A percentile compares a stretch with the other conserved stretches of the same genome.
Evolutionary conservation across 78 protist genomes (phyloP).

Genomic region (Chrysochromulina parva): DNA sequence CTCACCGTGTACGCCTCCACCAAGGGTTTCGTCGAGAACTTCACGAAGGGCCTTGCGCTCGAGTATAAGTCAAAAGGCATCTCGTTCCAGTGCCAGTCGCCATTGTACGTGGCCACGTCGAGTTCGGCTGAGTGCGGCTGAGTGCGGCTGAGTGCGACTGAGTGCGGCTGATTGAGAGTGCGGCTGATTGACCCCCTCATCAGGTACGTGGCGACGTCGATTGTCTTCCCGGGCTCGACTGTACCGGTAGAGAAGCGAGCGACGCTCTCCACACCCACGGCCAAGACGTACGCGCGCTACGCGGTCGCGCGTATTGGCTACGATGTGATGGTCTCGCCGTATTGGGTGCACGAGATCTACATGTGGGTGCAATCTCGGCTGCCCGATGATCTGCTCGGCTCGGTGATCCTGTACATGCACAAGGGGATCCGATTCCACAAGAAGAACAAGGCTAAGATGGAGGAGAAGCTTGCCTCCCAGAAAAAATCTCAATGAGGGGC

Average conservation of each 20-base stretch:
- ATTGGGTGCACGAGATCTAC: neutral
- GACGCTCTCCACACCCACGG: neutral
- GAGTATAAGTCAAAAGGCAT: neutral
- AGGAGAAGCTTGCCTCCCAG: neutral
- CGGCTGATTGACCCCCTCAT: no score
- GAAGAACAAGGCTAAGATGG: neutral
- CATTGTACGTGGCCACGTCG: neutral
- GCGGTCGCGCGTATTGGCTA: neutral
- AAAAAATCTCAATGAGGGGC: neutral
- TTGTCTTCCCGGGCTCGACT: neutral
- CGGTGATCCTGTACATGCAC: neutral
- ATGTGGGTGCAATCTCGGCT: neutral
- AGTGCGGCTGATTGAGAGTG: no score
- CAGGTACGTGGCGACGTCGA: neutral
- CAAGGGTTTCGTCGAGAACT: slow-evolving; percentile 12
- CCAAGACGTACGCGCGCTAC: neutral
- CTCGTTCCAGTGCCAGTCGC: slow-evolving; percentile 15
- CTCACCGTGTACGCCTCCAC: neutral
- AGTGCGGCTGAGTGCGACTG: no score
- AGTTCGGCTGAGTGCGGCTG: neutral
- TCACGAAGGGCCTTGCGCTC: neutral
- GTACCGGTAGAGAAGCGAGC: neutral
- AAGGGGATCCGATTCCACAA: neutral
- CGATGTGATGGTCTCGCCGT: neutral
- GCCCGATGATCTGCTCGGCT: neutral